These are phyloP conservation scores for Pilaira anomala DNA, from an alignment of 192 early-diverging fungal species.

Conservation along the genomic window DNA sequence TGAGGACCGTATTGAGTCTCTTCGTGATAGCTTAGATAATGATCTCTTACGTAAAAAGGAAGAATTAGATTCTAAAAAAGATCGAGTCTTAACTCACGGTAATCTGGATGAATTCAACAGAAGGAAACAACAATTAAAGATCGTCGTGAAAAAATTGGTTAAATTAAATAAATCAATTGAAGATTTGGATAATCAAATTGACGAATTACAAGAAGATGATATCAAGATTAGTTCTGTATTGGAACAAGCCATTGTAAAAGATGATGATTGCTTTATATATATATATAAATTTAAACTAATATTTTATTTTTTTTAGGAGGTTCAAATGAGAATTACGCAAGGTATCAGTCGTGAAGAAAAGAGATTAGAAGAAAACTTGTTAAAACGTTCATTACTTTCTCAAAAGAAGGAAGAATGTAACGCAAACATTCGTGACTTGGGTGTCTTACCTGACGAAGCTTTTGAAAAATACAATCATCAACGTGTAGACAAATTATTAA, in stretches of 20 bases:
- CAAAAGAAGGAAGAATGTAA: slow-evolving; percentile 86
- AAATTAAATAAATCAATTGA: slow-evolving; percentile 33
- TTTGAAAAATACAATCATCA: slow-evolving; percentile 64
- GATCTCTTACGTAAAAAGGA: slow-evolving; percentile 67
- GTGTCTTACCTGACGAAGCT: slow-evolving; percentile 91
- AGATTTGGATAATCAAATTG: slow-evolving; percentile 30
- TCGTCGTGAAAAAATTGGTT: slow-evolving; percentile 30
- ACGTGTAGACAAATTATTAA: slow-evolving; percentile 52
- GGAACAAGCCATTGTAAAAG: slow-evolving; percentile 10
- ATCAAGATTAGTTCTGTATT: slow-evolving; percentile 4
- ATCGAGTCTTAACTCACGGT: slow-evolving; percentile 44
- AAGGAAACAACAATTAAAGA: slow-evolving; percentile 31
- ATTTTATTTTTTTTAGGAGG: neutral
- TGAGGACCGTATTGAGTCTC: slow-evolving; percentile 65
- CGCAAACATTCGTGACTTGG: slow-evolving; percentile 88
- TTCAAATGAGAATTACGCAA: slow-evolving; percentile 5
- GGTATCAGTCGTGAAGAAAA: slow-evolving; percentile 47
- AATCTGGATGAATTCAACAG: slow-evolving; percentile 37
- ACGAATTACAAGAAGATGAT: slow-evolving; percentile 4
- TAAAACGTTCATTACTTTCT: slow-evolving; percentile 64
- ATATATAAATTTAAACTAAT: neutral
- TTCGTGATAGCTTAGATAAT: slow-evolving; percentile 69
- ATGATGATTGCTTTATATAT: neutral
- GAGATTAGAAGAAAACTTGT: slow-evolving; percentile 72
- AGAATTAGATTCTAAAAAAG: slow-evolving; percentile 64